These are phyloP conservation scores for Funneliformis caledonium DNA, from an alignment of 371 early-diverging fungal genomes.

Conservation along the genomic window DNA sequence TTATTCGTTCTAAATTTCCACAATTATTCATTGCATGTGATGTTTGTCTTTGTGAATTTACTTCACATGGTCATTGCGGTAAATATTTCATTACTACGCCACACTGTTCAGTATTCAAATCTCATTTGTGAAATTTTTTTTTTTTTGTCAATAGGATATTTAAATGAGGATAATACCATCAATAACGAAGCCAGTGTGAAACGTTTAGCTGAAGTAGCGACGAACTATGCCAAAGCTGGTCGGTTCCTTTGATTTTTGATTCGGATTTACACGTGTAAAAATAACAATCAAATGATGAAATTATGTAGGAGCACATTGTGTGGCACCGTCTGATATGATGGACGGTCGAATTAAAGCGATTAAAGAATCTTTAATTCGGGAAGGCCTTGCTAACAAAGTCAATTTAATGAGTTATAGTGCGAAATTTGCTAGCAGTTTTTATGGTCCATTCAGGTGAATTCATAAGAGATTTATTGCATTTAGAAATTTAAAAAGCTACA, in stretches of 20 bases:
- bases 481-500: too few species aligned
- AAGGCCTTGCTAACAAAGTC: constrained; percentile 77
- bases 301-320: constrained; percentile 71
- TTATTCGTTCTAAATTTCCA: constrained; percentile 82
- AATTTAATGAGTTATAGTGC: constrained; percentile 94
- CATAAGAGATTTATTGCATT: constrained; percentile 22
- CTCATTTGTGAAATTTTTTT: too few species aligned
- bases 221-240: constrained; percentile 83
- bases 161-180: constrained; percentile 81
- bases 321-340: constrained; percentile 98
- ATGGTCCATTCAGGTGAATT: constrained; percentile 93
- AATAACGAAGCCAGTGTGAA: constrained; percentile 79
- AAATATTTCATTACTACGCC: constrained; percentile 9
- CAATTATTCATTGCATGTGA: constrained; percentile 88
- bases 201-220: constrained; percentile 84
- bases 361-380: constrained; percentile 76
- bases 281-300: neutral
- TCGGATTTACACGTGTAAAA: neutral
- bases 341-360: constrained; percentile 94
- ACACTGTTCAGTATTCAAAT: neutral
- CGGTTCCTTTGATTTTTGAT: neutral
- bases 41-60: constrained; percentile 97
- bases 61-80: constrained; percentile 96
- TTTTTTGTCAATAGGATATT: constrained; percentile 47
- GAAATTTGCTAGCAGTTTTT: constrained; percentile 93